Conservation (phyloP, 78 protist genomes). For the Paratrimastix pyriformis region DNA sequence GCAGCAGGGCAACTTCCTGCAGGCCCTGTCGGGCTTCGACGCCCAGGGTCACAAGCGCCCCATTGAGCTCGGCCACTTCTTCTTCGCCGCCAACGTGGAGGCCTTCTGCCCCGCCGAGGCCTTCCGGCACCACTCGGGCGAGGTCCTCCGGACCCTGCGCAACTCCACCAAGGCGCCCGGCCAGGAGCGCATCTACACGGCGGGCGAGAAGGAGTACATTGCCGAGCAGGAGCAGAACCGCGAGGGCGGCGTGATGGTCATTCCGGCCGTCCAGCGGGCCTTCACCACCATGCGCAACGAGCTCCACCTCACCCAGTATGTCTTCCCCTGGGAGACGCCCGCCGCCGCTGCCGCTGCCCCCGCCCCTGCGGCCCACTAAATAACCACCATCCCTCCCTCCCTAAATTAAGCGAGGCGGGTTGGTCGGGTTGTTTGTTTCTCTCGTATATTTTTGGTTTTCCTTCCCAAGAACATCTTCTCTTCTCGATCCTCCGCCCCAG, state of each 20-base stretch:
- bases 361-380: too few relatives aligned
- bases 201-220: conserved; percentile 29
- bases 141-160: conserved; percentile 13
- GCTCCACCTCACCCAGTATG: background rate
- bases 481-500: too few relatives aligned
- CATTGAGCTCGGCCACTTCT: conserved; percentile 31
- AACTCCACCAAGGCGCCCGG: conserved; percentile 18
- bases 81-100: conserved; percentile 13
- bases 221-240: background rate
- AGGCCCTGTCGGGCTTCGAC: background rate
- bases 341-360: too few relatives aligned
- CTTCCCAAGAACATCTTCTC: too few relatives aligned
- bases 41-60: conserved; percentile 18
- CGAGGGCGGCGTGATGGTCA: conserved; percentile 19
- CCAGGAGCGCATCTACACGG: conserved; percentile 11
- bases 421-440: too few relatives aligned
- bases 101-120: background rate
- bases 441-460: too few relatives aligned
- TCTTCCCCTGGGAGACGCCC: conserved; percentile 38
- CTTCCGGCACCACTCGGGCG: background rate
- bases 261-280: background rate
- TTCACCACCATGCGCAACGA: background rate
- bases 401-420: too few relatives aligned
- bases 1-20: conserved; percentile 15
- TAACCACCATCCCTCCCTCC: too few relatives aligned